phyloP scores from a whole-genome alignment of 179 eudicot species.

The Corrigiola litoralis region DNA sequence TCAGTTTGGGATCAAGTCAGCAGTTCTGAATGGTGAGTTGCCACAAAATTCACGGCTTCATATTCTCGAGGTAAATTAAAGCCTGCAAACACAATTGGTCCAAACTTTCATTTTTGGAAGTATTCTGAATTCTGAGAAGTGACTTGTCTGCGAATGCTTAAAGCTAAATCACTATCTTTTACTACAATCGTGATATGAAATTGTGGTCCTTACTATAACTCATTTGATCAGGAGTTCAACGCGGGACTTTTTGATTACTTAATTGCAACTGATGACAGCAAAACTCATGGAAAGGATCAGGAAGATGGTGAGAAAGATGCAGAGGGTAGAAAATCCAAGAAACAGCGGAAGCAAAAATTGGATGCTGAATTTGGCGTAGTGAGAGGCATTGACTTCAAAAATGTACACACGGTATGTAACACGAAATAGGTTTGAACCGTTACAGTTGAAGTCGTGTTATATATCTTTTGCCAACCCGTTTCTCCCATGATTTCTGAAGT shows the following conservation, averaged over 20 bases:
- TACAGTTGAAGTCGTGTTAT: not conserved
- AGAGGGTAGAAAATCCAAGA: conserved; percentile 50
- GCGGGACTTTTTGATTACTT: conserved; percentile 97
- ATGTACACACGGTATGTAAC: conserved; percentile 74
- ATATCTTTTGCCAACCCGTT: not conserved
- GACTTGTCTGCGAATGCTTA: no score
- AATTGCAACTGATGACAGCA: conserved; percentile 77
- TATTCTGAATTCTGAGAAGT: no score
- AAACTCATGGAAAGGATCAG: conserved; percentile 47
- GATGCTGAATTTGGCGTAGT: conserved; percentile 96
- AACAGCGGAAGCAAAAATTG: conserved; percentile 47
- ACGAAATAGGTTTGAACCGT: not conserved
- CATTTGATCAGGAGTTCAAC: conserved; percentile 68
- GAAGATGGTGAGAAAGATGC: conserved; percentile 37
- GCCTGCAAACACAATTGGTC: no score
- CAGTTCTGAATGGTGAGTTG: conserved; percentile 91
- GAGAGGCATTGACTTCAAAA: conserved; percentile 96
- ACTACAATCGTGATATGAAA: no score
- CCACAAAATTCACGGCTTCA: conserved; percentile 96
- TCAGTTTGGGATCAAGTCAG: conserved; percentile 88
- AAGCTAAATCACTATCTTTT: no score
- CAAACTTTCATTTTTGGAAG: not conserved
- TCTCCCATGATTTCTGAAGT: not conserved
- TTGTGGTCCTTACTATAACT: not conserved
- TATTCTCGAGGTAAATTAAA: conserved; percentile 67